Evolutionary conservation across 2,329 filamentous ascomycete genomes (phyloP).

Genomic region (Fusarium citri): DNA sequence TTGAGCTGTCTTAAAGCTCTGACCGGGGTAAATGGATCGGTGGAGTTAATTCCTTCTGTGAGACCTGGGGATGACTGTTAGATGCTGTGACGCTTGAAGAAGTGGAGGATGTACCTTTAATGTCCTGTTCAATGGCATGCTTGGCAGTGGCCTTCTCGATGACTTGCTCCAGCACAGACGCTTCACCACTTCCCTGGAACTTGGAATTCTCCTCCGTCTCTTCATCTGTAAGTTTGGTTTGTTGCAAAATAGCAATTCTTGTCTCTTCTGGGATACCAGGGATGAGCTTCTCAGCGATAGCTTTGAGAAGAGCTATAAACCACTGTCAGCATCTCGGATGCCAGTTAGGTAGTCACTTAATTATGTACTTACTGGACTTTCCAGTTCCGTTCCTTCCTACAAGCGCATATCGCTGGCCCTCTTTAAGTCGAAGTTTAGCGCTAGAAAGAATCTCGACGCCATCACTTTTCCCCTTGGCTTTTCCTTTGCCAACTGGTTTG

Average conservation of each 20-base stretch:
- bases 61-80: conserved; percentile 56
- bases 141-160: conserved; percentile 69
- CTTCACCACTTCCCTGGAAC: conserved; percentile 24
- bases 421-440: conserved; percentile 77
- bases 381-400: conserved; percentile 85
- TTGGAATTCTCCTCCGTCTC: conserved; percentile 47
- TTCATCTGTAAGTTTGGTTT: conserved; percentile 60
- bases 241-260: conserved; percentile 75
- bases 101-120: conserved; percentile 59
- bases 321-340: conserved; percentile 3
- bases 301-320: conserved; percentile 73
- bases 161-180: conserved; percentile 73
- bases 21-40: conserved; percentile 68
- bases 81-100: not conserved
- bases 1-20: conserved; percentile 70
- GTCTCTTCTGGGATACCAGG: conserved; percentile 77
- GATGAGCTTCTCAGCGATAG: conserved; percentile 81
- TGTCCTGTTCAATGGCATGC: conserved; percentile 69
- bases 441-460: conserved; percentile 76
- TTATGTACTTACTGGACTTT: conserved; percentile 74
- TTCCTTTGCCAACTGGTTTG: conserved; percentile 62
- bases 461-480: conserved; percentile 57
- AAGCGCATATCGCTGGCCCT: conserved; percentile 79
- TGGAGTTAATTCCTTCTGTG: conserved; percentile 67
- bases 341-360: not conserved